These are phyloP conservation scores for Cercospora canescens DNA, from an alignment of 2,329 filamentous ascomycete species.

Conservation along the genomic window DNA sequence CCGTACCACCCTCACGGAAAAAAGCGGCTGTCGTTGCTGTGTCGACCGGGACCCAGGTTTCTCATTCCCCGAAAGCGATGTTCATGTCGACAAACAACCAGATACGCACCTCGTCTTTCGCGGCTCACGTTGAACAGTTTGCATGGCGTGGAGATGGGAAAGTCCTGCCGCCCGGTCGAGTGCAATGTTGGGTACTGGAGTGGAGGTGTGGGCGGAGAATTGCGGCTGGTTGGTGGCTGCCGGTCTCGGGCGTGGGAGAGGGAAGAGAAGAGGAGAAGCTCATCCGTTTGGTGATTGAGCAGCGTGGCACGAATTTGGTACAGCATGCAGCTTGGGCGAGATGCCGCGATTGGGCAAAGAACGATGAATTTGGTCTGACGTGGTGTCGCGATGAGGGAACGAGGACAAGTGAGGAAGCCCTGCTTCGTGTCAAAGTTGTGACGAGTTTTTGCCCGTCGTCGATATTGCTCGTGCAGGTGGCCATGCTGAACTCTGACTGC, in stretches of 20 bases:
- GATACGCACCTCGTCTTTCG: neutral
- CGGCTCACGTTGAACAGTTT: neutral
- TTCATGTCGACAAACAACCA: slow-evolving; percentile 5
- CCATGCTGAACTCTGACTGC: neutral
- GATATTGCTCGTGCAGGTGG: neutral
- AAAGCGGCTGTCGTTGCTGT: neutral
- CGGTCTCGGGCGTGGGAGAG: neutral
- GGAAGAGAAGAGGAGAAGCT: neutral
- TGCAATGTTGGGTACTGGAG: neutral
- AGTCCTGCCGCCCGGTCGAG: too few species aligned
- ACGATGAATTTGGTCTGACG: neutral
- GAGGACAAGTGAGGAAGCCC: neutral
- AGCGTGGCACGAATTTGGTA: neutral
- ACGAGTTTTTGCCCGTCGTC: neutral
- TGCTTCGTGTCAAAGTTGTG: neutral
- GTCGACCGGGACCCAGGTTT: slow-evolving; percentile 7
- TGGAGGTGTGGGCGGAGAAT: neutral
- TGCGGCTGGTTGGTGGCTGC: neutral
- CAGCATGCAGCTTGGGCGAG: neutral
- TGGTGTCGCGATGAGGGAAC: neutral
- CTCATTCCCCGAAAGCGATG: neutral
- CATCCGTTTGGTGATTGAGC: neutral
- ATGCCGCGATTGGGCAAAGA: neutral
- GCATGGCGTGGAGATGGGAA: neutral
- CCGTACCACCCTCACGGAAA: neutral